Conservation (phyloP, 1,284 basidiomycete genomes). For the Ceratobasidium sp. region DNA sequence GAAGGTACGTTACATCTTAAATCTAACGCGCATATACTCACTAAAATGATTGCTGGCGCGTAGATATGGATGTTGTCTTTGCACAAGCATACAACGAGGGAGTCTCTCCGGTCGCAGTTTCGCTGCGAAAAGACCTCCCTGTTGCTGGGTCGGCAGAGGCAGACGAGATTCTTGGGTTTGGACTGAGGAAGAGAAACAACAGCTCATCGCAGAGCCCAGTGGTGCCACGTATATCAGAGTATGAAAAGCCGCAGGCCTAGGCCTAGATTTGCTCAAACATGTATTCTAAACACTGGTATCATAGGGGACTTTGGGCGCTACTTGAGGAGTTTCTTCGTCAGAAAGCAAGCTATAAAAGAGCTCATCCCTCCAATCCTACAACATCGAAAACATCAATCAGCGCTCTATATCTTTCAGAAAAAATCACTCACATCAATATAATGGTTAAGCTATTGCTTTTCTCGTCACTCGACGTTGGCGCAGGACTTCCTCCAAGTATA, state of each 20-base stretch:
- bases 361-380: slow-evolving; percentile 19
- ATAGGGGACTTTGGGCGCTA: too few relatives aligned
- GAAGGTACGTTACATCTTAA: slow-evolving; percentile 59
- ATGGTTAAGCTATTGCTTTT: slow-evolving; percentile 18
- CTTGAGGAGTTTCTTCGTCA: slow-evolving; percentile 56
- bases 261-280: too few relatives aligned
- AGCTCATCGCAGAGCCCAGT: slow-evolving; percentile 51
- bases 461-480: not conserved
- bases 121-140: slow-evolving; percentile 66
- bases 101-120: slow-evolving; percentile 66
- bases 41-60: too few relatives aligned
- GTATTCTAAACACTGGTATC: too few relatives aligned
- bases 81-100: slow-evolving; percentile 67
- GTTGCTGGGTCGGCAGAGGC: slow-evolving; percentile 25
- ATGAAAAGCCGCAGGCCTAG: too few relatives aligned
- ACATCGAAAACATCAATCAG: not conserved
- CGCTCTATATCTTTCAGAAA: not conserved
- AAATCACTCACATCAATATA: slow-evolving; percentile 3
- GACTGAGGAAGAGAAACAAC: slow-evolving; percentile 25
- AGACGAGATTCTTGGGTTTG: slow-evolving; percentile 30
- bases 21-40: not conserved
- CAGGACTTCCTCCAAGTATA: slow-evolving; percentile 50
- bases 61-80: slow-evolving; percentile 74
- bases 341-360: slow-evolving; percentile 12
- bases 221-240: slow-evolving; percentile 18